Conservation (phyloP, 257 asterid species). For the Fraxinus pennsylvanica region DNA sequence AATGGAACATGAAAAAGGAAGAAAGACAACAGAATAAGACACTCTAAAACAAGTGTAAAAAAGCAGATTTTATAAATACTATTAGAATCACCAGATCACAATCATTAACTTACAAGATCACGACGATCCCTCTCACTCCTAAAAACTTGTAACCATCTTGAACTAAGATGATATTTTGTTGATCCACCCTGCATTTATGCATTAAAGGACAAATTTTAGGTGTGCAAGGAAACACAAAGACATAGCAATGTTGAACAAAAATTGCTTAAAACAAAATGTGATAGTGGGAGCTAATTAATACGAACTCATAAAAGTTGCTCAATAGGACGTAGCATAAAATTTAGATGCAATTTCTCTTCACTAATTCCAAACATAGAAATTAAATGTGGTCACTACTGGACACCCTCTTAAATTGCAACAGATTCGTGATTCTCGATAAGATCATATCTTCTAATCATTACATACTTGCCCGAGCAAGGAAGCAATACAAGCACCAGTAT, state of each 20-base stretch:
- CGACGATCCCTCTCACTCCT: constrained; percentile 98
- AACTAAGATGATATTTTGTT: constrained; percentile 84
- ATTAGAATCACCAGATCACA: constrained; percentile 1
- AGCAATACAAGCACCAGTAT: constrained; percentile 97
- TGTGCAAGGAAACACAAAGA: neutral
- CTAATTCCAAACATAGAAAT: constrained; percentile 16
- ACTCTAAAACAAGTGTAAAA: constrained; percentile 5
- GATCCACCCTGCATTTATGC: constrained; percentile 78
- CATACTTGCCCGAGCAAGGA: constrained; percentile 95
- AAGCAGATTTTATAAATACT: constrained; percentile 11
- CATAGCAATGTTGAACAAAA: constrained; percentile 17
- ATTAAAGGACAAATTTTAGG: constrained; percentile 12
- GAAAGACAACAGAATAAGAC: constrained; percentile 7
- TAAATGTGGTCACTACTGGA: neutral
- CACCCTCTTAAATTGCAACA: constrained; percentile 20
- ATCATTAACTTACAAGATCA: constrained; percentile 80
- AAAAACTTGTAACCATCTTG: constrained; percentile 94
- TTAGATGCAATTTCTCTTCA: neutral
- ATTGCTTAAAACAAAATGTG: neutral
- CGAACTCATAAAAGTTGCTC: constrained; percentile 21
- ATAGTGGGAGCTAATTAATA: constrained; percentile 2
- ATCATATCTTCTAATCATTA: neutral
- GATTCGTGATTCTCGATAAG: constrained; percentile 12
- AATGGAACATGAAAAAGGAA: neutral
- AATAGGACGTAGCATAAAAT: neutral